Evolutionary conservation across 1,284 basidiomycete genomes (phyloP), one percentile per base, ranked within the genome.

Genomic region (Tranzscheliella williamsii): DNA sequence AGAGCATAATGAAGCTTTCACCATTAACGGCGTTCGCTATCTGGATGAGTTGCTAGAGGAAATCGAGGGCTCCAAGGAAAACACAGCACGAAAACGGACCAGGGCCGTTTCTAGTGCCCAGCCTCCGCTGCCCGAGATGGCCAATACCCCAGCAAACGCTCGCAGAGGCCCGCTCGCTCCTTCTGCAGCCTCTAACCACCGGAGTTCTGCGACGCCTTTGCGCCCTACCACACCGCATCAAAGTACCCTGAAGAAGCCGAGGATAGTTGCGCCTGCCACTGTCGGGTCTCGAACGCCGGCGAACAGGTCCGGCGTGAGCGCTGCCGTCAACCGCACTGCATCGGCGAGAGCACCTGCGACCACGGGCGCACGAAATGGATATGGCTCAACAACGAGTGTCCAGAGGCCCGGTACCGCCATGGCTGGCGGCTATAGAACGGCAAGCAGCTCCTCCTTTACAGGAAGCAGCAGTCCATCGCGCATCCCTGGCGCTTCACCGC

Each of bases 1-100:
- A 39, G 84, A 87, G 62, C 82, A 87, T 16, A 85, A 84, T 0
- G 83, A 85, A 16, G 82, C 85, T 0, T 97, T 98, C 83, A 82
- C 90, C 36, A 87, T 96, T 9, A 85, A 90, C 56, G 93, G 93
- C 6, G 83, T 87, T 58, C 85, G 88, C 53, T 87, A 96, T 66
- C 79, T 94, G 21, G 87, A 89, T 42, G 81, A 88, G 52, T 84
- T 97, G 22, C 22, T 56, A 21, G 67, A 67, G n/a, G 56, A 64
- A 46, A 54, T 67, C 5, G 71, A 52, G 9, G 66, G 58, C 8
- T 44, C 58, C 13, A 71, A 69, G 29, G 69, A 71, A 45, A 68
- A 69, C 12, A 47, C 43, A 3, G 34, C 42, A 4, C 53, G 60
- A 4, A 64, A 64, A 31, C 35, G 61, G 17, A 42, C 55, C 4